Evolutionary conservation across 2,329 filamentous ascomycete genomes (phyloP).

Genomic region (Alternaria solani): DNA sequence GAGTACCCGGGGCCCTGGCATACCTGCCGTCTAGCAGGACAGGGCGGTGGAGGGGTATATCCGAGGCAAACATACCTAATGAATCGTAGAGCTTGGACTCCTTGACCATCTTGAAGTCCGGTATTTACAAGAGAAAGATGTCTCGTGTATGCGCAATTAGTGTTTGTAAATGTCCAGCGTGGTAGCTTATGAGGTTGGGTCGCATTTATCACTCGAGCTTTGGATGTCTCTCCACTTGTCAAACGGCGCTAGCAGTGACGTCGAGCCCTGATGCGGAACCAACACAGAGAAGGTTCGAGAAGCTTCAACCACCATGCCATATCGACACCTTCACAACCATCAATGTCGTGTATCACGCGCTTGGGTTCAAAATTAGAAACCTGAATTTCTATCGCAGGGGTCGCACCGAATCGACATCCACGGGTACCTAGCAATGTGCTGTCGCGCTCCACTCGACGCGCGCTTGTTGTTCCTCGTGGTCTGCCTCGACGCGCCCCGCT

Average conservation of each 20-base stretch:
- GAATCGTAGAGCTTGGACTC: slow-evolving; percentile 96
- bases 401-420: not conserved
- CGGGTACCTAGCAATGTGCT: slow-evolving; percentile 5
- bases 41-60: slow-evolving; percentile 34
- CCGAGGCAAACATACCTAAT: slow-evolving; percentile 59
- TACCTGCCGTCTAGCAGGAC: slow-evolving; percentile 9
- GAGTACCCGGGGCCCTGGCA: slow-evolving; percentile 8
- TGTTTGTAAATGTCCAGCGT: slow-evolving; percentile 22
- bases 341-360: not conserved
- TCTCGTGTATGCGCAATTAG: slow-evolving; percentile 22
- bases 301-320: slow-evolving; percentile 35
- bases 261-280: slow-evolving; percentile 19
- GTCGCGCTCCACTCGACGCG: not conserved
- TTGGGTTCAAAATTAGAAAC: not conserved
- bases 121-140: slow-evolving; percentile 16
- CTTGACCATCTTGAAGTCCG: slow-evolving; percentile 75
- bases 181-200: slow-evolving; percentile 32
- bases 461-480: slow-evolving; percentile 2
- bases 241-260: slow-evolving; percentile 32
- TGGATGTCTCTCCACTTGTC: slow-evolving; percentile 41
- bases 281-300: slow-evolving; percentile 48
- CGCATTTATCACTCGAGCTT: slow-evolving; percentile 37
- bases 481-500: slow-evolving; percentile 1
- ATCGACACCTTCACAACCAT: slow-evolving; percentile 5
- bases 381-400: not conserved